Percentiles rank a stretch among this genome's conserved stretches.
phyloP scores from a whole-genome alignment of 2,329 filamentous ascomycete genomes.

The Arthrobotrys pseudoclavata region DNA sequence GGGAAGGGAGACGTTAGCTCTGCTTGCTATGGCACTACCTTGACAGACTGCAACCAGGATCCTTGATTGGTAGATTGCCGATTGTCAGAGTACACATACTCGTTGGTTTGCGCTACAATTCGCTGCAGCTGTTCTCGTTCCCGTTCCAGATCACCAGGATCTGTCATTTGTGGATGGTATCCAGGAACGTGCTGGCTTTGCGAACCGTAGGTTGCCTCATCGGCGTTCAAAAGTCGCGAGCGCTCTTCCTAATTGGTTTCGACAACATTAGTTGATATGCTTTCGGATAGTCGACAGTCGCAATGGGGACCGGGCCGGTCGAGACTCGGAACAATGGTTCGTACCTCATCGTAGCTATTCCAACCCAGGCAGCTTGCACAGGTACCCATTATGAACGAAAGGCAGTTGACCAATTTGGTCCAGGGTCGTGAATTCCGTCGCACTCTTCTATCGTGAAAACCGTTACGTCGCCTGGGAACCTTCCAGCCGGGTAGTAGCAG shows the following conservation, averaged over 20 bases:
- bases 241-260: slow-evolving; percentile 52
- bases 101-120: slow-evolving; percentile 60
- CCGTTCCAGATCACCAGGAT: slow-evolving; percentile 59
- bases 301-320: slow-evolving; percentile 1
- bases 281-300: slow-evolving; percentile 13
- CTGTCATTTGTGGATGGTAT: slow-evolving; percentile 59
- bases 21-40: slow-evolving; percentile 7
- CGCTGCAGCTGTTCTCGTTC: slow-evolving; percentile 59
- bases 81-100: slow-evolving; percentile 44
- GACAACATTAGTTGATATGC: slow-evolving; percentile 33
- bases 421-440: slow-evolving; percentile 22
- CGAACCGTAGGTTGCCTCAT: slow-evolving; percentile 56
- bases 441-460: slow-evolving; percentile 42
- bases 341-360: slow-evolving; percentile 59
- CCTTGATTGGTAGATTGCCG: slow-evolving; percentile 48
- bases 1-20: slow-evolving; percentile 13
- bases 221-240: slow-evolving; percentile 56
- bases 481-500: slow-evolving; percentile 7
- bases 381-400: slow-evolving; percentile 64
- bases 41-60: slow-evolving; percentile 12
- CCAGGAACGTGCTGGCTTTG: slow-evolving; percentile 59
- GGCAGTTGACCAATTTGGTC: slow-evolving; percentile 19
- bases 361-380: slow-evolving; percentile 60
- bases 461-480: slow-evolving; percentile 31
- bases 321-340: slow-evolving; percentile 24